Evolutionary conservation across 1,139 yeast genomes (phyloP), one percentile per base, ranked within the genome.

Genomic region (Kodamaea ohmeri): DNA sequence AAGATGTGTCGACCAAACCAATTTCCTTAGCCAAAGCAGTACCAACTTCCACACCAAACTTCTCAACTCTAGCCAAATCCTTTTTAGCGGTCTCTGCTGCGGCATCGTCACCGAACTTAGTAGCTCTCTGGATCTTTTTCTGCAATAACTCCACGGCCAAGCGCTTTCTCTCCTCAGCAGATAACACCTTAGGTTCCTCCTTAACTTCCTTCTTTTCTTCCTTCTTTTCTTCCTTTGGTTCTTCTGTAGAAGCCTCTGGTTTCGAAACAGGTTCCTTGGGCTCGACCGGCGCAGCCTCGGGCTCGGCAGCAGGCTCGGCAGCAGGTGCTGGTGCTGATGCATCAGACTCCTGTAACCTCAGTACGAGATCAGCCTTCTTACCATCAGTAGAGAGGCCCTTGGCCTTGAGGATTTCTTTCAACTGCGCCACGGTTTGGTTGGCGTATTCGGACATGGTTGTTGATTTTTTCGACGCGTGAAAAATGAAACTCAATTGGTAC

Each of bases 311-410:
- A 19, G 36, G 48, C 2, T 46, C 34, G 11, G 41, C 34, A 3
- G 32, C 32, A 7, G 34, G 46, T 6, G 26, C 40, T 8, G 49
- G 38, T 28, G 31, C 43, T 8, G 31, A 32, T 25, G 35, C 34
- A 2, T 44, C 47, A 25, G 48, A 40, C 34, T 73, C 80, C 38
- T 60, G 63, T 45, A 90, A 72, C 49, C 97, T 78, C 31, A 78
- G 78, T 38, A 90, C 73, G 50, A 90, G 73, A 42, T 88, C 96
- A 31, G 84, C 82, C 62, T 90, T 92, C 52, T 88, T 82, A 18
- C 98, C 98, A 32, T 82, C 78, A 6, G 74, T 67, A 4, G 95
- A 60, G 41, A 92, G 73, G 1, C 83, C 85, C 48, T 81, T 78
- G 32, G 71, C 64, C 52, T 83, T 82, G 52, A 92, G 75, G 40